Base-by-base conservation (phyloP, 2,329 filamentous ascomycete genomes). In the Penicillium paneum region DNA sequence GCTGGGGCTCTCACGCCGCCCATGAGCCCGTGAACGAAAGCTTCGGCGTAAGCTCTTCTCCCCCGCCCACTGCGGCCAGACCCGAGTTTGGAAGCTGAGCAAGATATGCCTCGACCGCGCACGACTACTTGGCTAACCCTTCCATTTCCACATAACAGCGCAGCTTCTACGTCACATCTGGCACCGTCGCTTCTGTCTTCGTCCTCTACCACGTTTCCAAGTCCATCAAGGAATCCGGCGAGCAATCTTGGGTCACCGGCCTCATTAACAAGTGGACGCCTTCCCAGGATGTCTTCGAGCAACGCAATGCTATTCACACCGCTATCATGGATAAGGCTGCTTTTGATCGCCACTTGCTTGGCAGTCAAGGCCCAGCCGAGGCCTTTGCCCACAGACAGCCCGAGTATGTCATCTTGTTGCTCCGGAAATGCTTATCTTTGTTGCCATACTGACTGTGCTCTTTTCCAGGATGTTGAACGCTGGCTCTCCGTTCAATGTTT, bases 401-500 rank as follows among this genome's bases (percentile, higher is more conserved):
- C 32, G 86, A 89, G 86, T 89, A 81, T 58, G 85, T 81, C 50
- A 38, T 49, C 21, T 17, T 21, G 17, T 24, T 42, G 11, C 21
- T 35, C 13, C 5, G 24, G 12, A 12, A 29, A 38, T 19, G 21
- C 17, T 34, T 31, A 32, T 13, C 4, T 6, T 26, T 26, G 31
- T 43, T 38, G 17, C 45, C 49, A 5, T 45, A 51, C 58, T 60
- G 32, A 60, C 41, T 17, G 28, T 17, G 10, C 11, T 34, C 3
- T 3, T n/a, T 36, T 47, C 3, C 48, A 88, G 85, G 63, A 75
- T 81, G 60, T 82, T 88, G 74, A 87, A 88, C 67, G 72, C 75
- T 21, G 81, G 82, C 49, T 83, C 83, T 1, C 84, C 84, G 15
- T 85, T 78, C 72, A 89, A 89, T 66, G 80, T 87, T 52, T 74